Conservation (phyloP, 352 stramenopile species). For the Phytophthora uliginosa region DNA sequence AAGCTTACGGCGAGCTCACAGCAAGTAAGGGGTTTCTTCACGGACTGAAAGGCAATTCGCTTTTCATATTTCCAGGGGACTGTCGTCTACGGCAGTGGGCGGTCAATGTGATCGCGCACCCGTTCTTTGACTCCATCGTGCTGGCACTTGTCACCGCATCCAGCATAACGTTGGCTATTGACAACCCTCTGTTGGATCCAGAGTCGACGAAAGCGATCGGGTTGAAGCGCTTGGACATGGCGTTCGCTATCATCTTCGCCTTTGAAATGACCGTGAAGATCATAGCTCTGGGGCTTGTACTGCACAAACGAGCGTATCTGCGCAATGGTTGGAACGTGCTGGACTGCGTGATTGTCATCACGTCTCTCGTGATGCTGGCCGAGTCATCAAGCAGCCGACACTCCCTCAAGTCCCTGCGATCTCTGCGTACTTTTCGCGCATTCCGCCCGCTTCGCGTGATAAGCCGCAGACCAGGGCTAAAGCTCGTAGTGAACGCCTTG, state of each 20-base stretch:
- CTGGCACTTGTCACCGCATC: slow-evolving; percentile 82
- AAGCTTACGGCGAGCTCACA: neutral
- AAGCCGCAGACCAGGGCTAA: slow-evolving; percentile 82
- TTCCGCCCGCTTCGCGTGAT: slow-evolving; percentile 94
- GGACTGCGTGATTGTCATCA: slow-evolving; percentile 88
- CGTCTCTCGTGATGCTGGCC: slow-evolving; percentile 76
- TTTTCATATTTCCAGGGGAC: slow-evolving; percentile 63
- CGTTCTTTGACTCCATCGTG: slow-evolving; percentile 83
- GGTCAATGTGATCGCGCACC: slow-evolving; percentile 66
- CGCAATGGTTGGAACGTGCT: slow-evolving; percentile 91
- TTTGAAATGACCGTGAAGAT: slow-evolving; percentile 92
- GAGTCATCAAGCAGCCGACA: slow-evolving; percentile 43
- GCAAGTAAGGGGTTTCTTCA: neutral
- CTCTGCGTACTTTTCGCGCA: slow-evolving; percentile 84
- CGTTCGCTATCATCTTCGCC: slow-evolving; percentile 83
- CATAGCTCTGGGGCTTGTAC: slow-evolving; percentile 80
- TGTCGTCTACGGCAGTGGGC: slow-evolving; percentile 46
- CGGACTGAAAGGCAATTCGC: slow-evolving; percentile 25
- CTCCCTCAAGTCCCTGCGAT: slow-evolving; percentile 78
- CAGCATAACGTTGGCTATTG: slow-evolving; percentile 85
- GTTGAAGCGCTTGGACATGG: slow-evolving; percentile 72
- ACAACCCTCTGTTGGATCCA: slow-evolving; percentile 83
- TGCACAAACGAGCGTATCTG: slow-evolving; percentile 83
- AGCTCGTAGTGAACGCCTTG: slow-evolving; percentile 92
- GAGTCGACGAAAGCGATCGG: slow-evolving; percentile 38